These are phyloP conservation scores for Chondrus crispus DNA, from an alignment of 23 red algal species.

Conservation along the genomic window DNA sequence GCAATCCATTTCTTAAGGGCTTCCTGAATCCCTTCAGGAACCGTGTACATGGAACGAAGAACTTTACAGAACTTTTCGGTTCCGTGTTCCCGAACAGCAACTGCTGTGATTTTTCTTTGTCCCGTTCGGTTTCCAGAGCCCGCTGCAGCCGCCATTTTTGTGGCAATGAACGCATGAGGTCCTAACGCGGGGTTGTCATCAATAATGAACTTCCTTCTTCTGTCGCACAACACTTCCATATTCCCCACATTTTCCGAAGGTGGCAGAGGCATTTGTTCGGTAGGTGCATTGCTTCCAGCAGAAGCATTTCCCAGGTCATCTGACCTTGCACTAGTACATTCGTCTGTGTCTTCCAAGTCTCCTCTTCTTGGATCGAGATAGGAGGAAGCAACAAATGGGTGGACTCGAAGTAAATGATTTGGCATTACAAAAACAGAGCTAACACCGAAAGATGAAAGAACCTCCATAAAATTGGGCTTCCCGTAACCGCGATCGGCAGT, in stretches of 20 bases:
- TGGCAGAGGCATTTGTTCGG: too few relatives aligned
- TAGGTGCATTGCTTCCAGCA: too few relatives aligned
- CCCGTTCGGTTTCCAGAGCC: background rate
- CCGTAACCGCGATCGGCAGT: background rate
- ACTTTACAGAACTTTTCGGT: conserved; percentile 37
- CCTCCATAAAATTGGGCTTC: background rate
- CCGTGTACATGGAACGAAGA: conserved; percentile 44
- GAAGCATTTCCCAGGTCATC: too few relatives aligned
- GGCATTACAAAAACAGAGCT: conserved; percentile 25
- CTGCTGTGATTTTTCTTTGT: background rate
- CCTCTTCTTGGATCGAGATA: background rate
- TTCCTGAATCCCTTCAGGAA: background rate
- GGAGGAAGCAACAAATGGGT: conserved; percentile 2
- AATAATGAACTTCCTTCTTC: conserved; percentile 1
- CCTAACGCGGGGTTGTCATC: conserved; percentile 18
- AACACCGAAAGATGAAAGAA: background rate
- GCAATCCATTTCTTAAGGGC: conserved; percentile 25
- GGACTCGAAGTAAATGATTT: conserved; percentile 4
- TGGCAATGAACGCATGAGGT: background rate
- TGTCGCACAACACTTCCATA: too few relatives aligned
- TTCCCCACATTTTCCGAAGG: too few relatives aligned
- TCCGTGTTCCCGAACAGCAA: conserved; percentile 20
- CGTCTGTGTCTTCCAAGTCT: background rate
- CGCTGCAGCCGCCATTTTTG: background rate
- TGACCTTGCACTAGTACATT: too few relatives aligned